Base-by-base conservation (phyloP, 345 rosid genomes). In the Arabidopsis suecica region DNA sequence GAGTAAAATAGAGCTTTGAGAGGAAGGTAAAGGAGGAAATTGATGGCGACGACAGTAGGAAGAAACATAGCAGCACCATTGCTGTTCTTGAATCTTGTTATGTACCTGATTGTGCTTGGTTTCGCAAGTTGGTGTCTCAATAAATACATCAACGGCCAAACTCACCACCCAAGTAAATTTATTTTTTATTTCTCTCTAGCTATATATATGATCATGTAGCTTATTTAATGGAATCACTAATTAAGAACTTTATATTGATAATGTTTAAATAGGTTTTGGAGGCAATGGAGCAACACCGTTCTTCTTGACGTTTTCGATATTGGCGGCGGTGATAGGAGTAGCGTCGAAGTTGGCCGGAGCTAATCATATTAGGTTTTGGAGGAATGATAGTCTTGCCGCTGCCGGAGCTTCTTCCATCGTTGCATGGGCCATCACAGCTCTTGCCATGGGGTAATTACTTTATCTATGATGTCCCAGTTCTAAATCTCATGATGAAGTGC, bases 61-160 rank as follows among this genome's bases (percentile, higher is more conserved):
- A 90, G 99, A 60, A 90, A 83, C 88, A 14, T 89, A 48, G 99
- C 94, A 67, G 97, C 91, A 47, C 97, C 97, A 38, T 69, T 92
- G 83, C 79, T 92, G 93, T 95, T 95, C 59, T 86, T 95, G 20
- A 95, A 92, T 86, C 75, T 90, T 81, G 28, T 95, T 60, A 84
- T 88, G 94, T 90, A 95, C 69, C 37, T 80, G 36, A 89, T 95
- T 47, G 93, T 86, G 33, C 50, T 90, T 58, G 98, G 94, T 14
- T 95, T 95, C 60, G 86, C 94, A 5, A 90, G 97, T 69, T 95
- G 99, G 97, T 89, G 96, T 70, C 37, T 92, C 47, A 87, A 92
- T 53, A 84, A 36, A 81, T 70, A 55, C 76, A 92, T 92, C 87
- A 84, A 95, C 63, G 96, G 95, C 79, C 88, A 83, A 67, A 89